A percentile compares a stretch with the other conserved stretches of the same genome.
Conservation (phyloP, 1,284 basidiomycete species). For the Irpex sp. region DNA sequence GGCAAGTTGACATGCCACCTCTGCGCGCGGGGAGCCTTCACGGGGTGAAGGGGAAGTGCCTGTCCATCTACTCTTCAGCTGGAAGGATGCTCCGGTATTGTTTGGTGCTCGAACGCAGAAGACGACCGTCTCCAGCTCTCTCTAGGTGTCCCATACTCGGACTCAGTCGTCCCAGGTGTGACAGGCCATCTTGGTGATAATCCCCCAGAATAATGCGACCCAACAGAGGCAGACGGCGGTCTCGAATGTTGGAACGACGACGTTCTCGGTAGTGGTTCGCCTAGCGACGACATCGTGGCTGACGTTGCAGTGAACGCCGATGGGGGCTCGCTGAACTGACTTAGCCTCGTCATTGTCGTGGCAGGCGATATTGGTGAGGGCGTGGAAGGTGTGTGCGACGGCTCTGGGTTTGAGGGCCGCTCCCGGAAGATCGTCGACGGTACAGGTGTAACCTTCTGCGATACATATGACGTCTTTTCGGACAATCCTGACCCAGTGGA, state of each 20-base stretch:
- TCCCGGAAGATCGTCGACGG: conserved; percentile 21
- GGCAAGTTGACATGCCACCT: too few relatives aligned
- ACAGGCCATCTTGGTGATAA: conserved; percentile 5
- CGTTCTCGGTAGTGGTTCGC: conserved; percentile 38
- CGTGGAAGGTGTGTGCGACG: conserved; percentile 34
- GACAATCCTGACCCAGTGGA: conserved; percentile 17
- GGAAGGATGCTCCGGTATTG: background rate
- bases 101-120: conserved; percentile 3
- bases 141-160: conserved; percentile 13
- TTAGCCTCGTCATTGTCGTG: conserved; percentile 28
- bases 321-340: conserved; percentile 38
- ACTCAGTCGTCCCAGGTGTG: conserved; percentile 4
- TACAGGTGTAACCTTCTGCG: conserved; percentile 14
- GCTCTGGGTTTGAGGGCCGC: conserved; percentile 54
- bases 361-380: conserved; percentile 16
- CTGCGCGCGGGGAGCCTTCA: too few relatives aligned
- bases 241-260: conserved; percentile 42
- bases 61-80: background rate
- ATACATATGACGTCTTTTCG: conserved; percentile 7
- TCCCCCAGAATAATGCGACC: conserved; percentile 16
- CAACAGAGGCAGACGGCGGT: conserved; percentile 31
- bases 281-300: conserved; percentile 30
- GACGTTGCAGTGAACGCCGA: conserved; percentile 40
- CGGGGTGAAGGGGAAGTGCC: background rate
- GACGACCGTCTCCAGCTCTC: conserved; percentile 12